Evolutionary conservation across 805 yeast species (phyloP).

Genomic region (Teunomyces atbi): DNA sequence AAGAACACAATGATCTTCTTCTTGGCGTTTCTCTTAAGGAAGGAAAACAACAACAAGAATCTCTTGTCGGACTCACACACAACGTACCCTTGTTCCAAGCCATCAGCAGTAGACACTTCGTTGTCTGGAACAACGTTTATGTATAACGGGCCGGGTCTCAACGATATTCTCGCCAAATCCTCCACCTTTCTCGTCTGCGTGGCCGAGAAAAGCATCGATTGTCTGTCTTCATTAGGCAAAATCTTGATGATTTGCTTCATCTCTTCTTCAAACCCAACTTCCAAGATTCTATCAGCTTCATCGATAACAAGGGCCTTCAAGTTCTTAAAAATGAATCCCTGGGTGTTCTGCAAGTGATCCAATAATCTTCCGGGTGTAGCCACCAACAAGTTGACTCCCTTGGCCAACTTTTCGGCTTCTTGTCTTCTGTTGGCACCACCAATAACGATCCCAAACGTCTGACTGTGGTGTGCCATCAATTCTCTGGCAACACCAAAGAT

Average conservation of each 20-base stretch:
- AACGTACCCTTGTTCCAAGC: slow-evolving; percentile 97
- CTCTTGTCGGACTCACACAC: slow-evolving; percentile 96
- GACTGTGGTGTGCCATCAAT: slow-evolving; percentile 84
- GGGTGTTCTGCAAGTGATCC: slow-evolving; percentile 95
- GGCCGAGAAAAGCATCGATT: slow-evolving; percentile 97
- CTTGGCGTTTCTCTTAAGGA: slow-evolving; percentile 87
- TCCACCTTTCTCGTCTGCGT: slow-evolving; percentile 99
- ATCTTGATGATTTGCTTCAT: slow-evolving; percentile 96
- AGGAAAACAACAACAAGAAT: slow-evolving; percentile 84
- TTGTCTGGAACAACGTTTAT: slow-evolving; percentile 88
- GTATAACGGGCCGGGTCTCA: slow-evolving; percentile 89
- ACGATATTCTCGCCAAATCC: slow-evolving; percentile 93
- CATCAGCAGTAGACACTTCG: slow-evolving; percentile 89
- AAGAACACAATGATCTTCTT: slow-evolving; percentile 92
- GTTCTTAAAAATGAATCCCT: slow-evolving; percentile 91
- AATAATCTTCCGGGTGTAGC: slow-evolving; percentile 98
- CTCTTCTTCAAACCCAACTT: slow-evolving; percentile 98
- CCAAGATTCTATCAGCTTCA: slow-evolving; percentile 97
- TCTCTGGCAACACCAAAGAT: slow-evolving; percentile 98
- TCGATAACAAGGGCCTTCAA: slow-evolving; percentile 92
- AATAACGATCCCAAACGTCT: slow-evolving; percentile 93
- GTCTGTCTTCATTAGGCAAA: slow-evolving; percentile 89
- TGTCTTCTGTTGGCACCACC: slow-evolving; percentile 98
- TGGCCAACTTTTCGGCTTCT: slow-evolving; percentile 90
- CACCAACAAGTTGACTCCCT: slow-evolving; percentile 90